Evolutionary conservation across 495 filamentous ascomycete genomes (phyloP).

Genomic region (Elasticomyces elasticus): DNA sequence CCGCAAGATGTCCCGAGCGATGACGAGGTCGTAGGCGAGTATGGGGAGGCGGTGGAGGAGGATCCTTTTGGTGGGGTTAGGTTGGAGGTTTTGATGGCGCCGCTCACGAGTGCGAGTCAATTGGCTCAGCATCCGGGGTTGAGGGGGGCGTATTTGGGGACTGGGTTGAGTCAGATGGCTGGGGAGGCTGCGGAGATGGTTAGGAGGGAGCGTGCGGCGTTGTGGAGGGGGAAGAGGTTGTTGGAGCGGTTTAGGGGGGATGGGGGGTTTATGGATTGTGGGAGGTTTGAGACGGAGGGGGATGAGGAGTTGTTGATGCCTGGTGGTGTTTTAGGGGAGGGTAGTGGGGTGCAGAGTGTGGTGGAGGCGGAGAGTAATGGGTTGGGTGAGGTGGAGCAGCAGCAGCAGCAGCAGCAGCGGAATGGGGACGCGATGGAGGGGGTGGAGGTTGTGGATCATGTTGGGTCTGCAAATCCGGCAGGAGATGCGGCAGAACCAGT

Average conservation of each 20-base stretch:
- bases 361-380: not conserved
- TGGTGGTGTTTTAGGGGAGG: not conserved
- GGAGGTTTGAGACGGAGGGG: constrained; percentile 44
- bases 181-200: constrained; percentile 57
- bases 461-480: not conserved
- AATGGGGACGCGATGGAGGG: constrained; percentile 12
- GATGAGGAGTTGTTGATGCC: constrained; percentile 35
- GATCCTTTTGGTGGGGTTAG: constrained; percentile 18
- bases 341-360: constrained; percentile 13
- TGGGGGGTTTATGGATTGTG: constrained; percentile 66
- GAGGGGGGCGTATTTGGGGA: constrained; percentile 70
- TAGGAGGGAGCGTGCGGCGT: constrained; percentile 61
- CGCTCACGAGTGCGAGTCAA: constrained; percentile 76
- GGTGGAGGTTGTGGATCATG: constrained; percentile 8
- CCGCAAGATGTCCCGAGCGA: constrained; percentile 61
- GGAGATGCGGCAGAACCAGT: not conserved
- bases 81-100: constrained; percentile 52
- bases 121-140: constrained; percentile 75
- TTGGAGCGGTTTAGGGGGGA: constrained; percentile 72
- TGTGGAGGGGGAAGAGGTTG: constrained; percentile 70
- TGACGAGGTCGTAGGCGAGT: constrained; percentile 61
- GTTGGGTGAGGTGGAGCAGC: not conserved
- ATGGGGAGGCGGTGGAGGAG: constrained; percentile 70
- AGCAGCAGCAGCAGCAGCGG: not conserved
- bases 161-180: constrained; percentile 69